phyloP scores from a whole-genome alignment of 2,329 filamentous ascomycete genomes.

The Alternaria arbusti region DNA sequence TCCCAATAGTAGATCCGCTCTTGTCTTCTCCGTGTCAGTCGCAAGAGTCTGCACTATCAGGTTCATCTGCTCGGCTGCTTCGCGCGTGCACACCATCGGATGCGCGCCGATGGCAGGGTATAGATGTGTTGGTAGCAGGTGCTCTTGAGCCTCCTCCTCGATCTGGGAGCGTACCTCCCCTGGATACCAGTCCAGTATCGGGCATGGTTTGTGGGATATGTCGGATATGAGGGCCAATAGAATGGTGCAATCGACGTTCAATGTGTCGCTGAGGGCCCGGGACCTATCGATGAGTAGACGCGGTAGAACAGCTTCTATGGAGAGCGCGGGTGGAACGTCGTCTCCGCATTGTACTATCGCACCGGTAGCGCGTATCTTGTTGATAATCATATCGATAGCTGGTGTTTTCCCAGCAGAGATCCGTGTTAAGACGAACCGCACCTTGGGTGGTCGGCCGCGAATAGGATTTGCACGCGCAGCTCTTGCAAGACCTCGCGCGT shows the following conservation, averaged over 20 bases:
- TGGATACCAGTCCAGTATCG: constrained; percentile 61
- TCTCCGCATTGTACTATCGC: constrained; percentile 42
- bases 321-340: constrained; percentile 29
- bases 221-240: constrained; percentile 76
- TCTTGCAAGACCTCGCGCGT: constrained; percentile 63
- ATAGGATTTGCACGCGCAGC: constrained; percentile 64
- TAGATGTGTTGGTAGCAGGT: constrained; percentile 65
- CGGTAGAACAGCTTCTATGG: constrained; percentile 34
- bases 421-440: constrained; percentile 67
- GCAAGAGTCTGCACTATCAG: constrained; percentile 49
- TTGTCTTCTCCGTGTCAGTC: constrained; percentile 53
- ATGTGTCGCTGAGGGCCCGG: constrained; percentile 48
- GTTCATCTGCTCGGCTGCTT: constrained; percentile 69
- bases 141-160: constrained; percentile 66
- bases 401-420: constrained; percentile 58
- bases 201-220: constrained; percentile 65
- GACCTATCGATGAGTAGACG: constrained; percentile 50
- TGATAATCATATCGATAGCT: constrained; percentile 64
- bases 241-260: constrained; percentile 73
- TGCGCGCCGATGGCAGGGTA: constrained; percentile 66
- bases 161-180: constrained; percentile 69
- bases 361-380: constrained; percentile 61
- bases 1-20: constrained; percentile 66
- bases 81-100: constrained; percentile 68
- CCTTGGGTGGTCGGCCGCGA: constrained; percentile 64